These are phyloP conservation scores for Helminthosporium solani DNA, from an alignment of 2,329 filamentous ascomycete genomes.

Conservation along the genomic window DNA sequence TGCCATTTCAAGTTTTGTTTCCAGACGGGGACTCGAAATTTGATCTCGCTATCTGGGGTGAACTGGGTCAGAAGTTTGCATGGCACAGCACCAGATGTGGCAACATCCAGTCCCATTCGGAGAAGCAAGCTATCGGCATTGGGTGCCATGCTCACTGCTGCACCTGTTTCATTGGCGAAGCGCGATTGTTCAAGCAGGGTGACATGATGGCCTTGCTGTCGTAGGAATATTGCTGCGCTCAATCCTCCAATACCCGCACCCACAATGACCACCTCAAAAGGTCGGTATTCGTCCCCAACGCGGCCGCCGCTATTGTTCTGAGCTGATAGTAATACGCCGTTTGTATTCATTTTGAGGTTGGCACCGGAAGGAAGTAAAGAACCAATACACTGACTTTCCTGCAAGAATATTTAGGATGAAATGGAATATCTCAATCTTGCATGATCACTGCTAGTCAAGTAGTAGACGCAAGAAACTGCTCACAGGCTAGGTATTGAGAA, in stretches of 20 bases:
- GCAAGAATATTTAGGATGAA: too few species aligned
- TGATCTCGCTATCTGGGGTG: conserved; percentile 36
- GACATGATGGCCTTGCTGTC: conserved; percentile 41
- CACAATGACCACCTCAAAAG: conserved; percentile 44
- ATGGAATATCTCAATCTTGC: too few species aligned
- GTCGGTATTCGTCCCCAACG: conserved; percentile 11
- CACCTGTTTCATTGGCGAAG: conserved; percentile 58
- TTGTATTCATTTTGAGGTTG: background rate
- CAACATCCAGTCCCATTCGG: conserved; percentile 46
- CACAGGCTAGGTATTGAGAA: too few species aligned
- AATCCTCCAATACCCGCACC: conserved; percentile 57
- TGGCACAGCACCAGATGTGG: conserved; percentile 42
- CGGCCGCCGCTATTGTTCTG: background rate
- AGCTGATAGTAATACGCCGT: background rate
- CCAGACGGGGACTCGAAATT: conserved; percentile 41
- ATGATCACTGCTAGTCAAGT: too few species aligned
- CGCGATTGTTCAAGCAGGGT: conserved; percentile 49
- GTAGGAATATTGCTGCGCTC: conserved; percentile 54
- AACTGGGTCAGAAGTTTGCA: conserved; percentile 41
- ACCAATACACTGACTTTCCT: too few species aligned
- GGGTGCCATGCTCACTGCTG: conserved; percentile 63
- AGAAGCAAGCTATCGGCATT: conserved; percentile 61
- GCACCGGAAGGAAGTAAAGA: too few species aligned
- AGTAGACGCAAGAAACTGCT: too few species aligned
- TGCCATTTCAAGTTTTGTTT: conserved; percentile 50